Base-by-base conservation (phyloP, 768 basidiomycete species). In the Chlorophyllum brunneum region DNA sequence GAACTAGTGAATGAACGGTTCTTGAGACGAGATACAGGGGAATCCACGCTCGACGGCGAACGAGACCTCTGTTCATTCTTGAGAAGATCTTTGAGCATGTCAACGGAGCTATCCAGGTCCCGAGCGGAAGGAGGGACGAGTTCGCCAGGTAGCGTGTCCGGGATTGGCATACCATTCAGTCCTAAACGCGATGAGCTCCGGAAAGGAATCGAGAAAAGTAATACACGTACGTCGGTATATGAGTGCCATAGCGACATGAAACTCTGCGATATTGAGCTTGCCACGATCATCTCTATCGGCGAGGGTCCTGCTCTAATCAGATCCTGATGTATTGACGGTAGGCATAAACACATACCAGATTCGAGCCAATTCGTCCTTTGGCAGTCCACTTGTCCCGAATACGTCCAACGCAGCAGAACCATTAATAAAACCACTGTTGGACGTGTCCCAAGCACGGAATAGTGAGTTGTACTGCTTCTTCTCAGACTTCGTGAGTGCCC, bases 211-310 rank as follows among this genome's bases (percentile, higher is more conserved):
- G 47, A n/a, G 22, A 48, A n/a, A 15, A 33, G 3, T 51, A 18
- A 22, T 23, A 40, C 23, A 81, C 90, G 60, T 71, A 98, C 95
- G 80, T 63, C 97, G 85, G 70, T 94, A 98, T 62, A 99, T 98
- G 49, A 98, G 74, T 47, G 91, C 93, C 95, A 99, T 99, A 0
- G 97, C 97, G 54, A 98, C 90, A 65, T 98, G 93, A 66, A 99
- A 99, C 65, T 98, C 97, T 11, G 91, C 88, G 23, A 95, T 74
- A 59, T 97, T 98, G 42, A 98, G 81, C 67, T 94, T 97, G 20
- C 97, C 97, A 20, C 93, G 85, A 68, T 98, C 92, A 55, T 95
- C 88, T 33, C 82, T 79, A 68, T 99, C 97, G 16, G 95, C 92
- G 5, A 98, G 79, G 11, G 83, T 86, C 95, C 94, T 98, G 43